Percentiles rank a stretch among this genome's conserved stretches.
Conservation (phyloP, 1,139 yeast species). For the Tardiomyces digboiensis region DNA sequence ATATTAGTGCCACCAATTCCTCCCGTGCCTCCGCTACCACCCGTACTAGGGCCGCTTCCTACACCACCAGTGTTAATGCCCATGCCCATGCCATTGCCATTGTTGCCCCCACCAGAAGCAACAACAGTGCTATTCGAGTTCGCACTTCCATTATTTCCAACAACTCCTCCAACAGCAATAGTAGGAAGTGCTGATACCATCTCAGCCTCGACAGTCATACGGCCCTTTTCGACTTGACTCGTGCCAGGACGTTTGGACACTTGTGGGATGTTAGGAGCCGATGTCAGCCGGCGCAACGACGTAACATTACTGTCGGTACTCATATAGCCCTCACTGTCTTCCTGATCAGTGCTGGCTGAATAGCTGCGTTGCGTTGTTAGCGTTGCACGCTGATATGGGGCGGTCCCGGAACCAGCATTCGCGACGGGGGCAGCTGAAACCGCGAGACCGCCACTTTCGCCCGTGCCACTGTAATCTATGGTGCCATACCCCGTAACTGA, state of each 20-base stretch:
- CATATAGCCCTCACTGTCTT: background rate
- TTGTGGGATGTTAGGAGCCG: background rate
- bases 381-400: too few relatives aligned
- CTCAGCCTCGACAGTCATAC: background rate
- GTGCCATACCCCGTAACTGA: too few relatives aligned
- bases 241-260: background rate
- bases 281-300: background rate
- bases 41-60: background rate
- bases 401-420: too few relatives aligned
- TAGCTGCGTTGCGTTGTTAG: background rate
- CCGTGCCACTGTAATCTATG: too few relatives aligned
- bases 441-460: too few relatives aligned
- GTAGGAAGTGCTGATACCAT: constrained; percentile 24
- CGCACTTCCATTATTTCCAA: constrained; percentile 5
- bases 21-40: background rate
- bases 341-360: background rate
- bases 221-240: background rate
- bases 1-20: background rate
- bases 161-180: constrained; percentile 21
- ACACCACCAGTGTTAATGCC: too few relatives aligned
- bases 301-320: background rate
- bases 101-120: background rate
- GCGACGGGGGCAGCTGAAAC: too few relatives aligned
- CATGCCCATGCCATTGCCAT: background rate
- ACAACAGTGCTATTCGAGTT: constrained; percentile 3